Evolutionary conservation across 768 basidiomycete species (phyloP), one percentile per base, ranked within the genome.

Genomic region (Leccinum boreale): DNA sequence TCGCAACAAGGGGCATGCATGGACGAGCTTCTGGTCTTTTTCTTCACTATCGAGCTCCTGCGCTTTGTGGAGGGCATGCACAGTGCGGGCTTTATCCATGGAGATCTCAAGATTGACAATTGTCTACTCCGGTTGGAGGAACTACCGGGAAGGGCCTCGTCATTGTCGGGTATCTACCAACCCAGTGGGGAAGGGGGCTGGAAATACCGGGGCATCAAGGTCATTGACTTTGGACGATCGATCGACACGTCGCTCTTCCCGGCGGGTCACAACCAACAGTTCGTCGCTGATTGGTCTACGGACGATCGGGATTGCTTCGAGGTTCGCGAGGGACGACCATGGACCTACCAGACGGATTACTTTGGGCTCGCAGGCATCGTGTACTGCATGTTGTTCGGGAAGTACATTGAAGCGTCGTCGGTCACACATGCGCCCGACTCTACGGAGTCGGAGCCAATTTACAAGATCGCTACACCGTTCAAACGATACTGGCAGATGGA

Each of bases 81-180:
- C 70, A 56, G 68, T 15, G 76, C 80, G 0, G 92, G 93, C 11
- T 92, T 98, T 76, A 91, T 99, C 64, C 97, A 99, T 67, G 96
- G 97, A 31, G 97, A 99, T 75, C 81, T 99, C 61, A 99, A 99
- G 78, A 97, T 98, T 71, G 97, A 99, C 75, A 99, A 99, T 75
- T 97, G 95, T 70, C 81, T 99, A n/a, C 78, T 98, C 9, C 86
- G 97, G 5, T 80, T 99, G 47, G 89, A 93, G 61, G 89, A 92
- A 52, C 85, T 90, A 4, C 86, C 87, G 2, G 86, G 86, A 3
- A 85, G 86, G 1, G 73, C 81, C 1, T 78, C 86, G 0, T 79
- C 83, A 1, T 93, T 95, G 87, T 81, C 85, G 1, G 74, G 82
- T 51, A 73, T 78, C n/a, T 98, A 98, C 75, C 83, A 87, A 57